Evolutionary conservation across 2,329 filamentous ascomycete genomes (phyloP).

Genomic region (Cercospora janseana): DNA sequence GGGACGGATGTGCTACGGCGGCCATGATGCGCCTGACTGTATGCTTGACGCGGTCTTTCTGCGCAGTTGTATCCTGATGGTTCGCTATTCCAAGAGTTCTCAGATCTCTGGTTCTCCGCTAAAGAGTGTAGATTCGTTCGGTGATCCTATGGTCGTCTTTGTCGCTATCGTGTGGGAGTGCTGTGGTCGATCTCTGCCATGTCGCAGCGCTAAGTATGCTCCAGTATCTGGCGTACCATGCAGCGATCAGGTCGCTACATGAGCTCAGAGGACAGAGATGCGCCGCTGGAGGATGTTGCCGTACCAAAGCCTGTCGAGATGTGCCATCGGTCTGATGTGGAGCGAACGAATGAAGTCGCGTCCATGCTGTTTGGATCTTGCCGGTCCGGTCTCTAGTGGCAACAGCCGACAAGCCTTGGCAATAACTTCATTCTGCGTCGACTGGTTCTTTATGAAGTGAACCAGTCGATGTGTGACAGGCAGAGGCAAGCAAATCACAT

Average conservation of each 20-base stretch:
- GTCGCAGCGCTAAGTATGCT: constrained; percentile 34
- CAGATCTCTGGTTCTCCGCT: constrained; percentile 19
- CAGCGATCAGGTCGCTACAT: constrained; percentile 35
- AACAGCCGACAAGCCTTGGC: no score
- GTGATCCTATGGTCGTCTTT: constrained; percentile 22
- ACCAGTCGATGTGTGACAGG: no score
- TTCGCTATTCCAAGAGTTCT: constrained; percentile 24
- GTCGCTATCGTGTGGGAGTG: constrained; percentile 22
- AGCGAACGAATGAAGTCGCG: constrained; percentile 10
- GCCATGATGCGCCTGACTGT: constrained; percentile 36
- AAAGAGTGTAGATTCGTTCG: constrained; percentile 23
- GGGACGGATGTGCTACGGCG: constrained; percentile 35
- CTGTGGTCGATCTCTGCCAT: constrained; percentile 31
- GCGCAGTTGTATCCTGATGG: constrained; percentile 23
- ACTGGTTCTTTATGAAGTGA: no score
- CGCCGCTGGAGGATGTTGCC: constrained; percentile 16
- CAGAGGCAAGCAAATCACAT: no score
- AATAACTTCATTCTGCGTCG: no score
- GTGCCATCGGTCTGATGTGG: constrained; percentile 2
- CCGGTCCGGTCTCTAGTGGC: neutral
- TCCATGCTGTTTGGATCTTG: no score
- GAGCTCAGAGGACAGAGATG: constrained; percentile 16
- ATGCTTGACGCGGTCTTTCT: constrained; percentile 24
- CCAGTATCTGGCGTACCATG: constrained; percentile 24
- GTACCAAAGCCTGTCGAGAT: constrained; percentile 3